Evolutionary conservation across 495 filamentous ascomycete species (phyloP).

Genomic region (Pseudoneurospora amorphoporcata): DNA sequence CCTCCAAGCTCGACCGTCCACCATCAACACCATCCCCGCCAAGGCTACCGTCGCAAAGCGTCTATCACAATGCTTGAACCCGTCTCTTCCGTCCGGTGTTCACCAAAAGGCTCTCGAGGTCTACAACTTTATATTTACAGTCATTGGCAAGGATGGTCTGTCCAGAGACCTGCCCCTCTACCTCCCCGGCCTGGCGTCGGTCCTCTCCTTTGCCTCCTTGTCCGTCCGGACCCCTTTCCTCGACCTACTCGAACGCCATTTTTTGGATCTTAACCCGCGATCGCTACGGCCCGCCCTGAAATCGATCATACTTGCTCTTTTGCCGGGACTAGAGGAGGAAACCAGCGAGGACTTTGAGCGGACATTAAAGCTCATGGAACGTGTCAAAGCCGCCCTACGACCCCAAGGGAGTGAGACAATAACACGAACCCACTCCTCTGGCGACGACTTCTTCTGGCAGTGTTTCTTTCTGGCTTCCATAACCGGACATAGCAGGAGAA

Average conservation of each 20-base stretch:
- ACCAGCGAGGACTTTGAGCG: slow-evolving; percentile 94
- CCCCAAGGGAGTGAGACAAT: slow-evolving; percentile 34
- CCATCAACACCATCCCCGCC: slow-evolving; percentile 63
- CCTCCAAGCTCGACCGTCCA: slow-evolving; percentile 72
- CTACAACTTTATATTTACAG: slow-evolving; percentile 75
- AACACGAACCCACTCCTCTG: slow-evolving; percentile 44
- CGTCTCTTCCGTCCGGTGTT: slow-evolving; percentile 88
- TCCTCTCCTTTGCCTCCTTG: slow-evolving; percentile 86
- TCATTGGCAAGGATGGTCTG: slow-evolving; percentile 64
- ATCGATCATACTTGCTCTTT: slow-evolving; percentile 69
- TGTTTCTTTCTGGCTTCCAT: slow-evolving; percentile 91
- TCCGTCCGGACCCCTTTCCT: slow-evolving; percentile 78
- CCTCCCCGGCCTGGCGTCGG: slow-evolving; percentile 77
- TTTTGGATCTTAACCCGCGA: slow-evolving; percentile 57
- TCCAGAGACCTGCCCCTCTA: slow-evolving; percentile 76
- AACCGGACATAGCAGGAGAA: slow-evolving; percentile 70
- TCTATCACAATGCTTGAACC: slow-evolving; percentile 89
- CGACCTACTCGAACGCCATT: slow-evolving; percentile 68
- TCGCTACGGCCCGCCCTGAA: slow-evolving; percentile 80
- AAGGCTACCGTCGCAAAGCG: slow-evolving; percentile 79
- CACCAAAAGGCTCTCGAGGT: slow-evolving; percentile 97
- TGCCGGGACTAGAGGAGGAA: slow-evolving; percentile 91
- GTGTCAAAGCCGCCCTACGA: slow-evolving; percentile 58
- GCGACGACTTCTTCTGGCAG: slow-evolving; percentile 94
- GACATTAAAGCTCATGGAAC: slow-evolving; percentile 67